These are phyloP conservation scores for Hydnum rufescens DNA, from an alignment of 768 basidiomycete genomes.

Conservation along the genomic window DNA sequence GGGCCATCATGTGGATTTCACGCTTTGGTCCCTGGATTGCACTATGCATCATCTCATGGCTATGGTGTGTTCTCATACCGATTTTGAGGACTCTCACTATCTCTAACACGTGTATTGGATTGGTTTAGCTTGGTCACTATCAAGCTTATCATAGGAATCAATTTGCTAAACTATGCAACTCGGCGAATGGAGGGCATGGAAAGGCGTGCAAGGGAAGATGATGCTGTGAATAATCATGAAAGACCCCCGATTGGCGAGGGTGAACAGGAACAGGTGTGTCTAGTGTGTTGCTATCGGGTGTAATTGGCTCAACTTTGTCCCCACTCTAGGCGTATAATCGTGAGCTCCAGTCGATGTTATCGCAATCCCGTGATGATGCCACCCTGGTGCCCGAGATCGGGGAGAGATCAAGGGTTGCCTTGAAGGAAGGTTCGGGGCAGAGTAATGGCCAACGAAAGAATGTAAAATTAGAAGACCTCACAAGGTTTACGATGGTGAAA, in stretches of 20 bases:
- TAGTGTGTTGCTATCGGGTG: not conserved
- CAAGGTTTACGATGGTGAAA: slow-evolving; percentile 91
- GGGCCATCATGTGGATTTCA: slow-evolving; percentile 9
- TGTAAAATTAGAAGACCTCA: slow-evolving; percentile 70
- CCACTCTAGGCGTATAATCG: slow-evolving; percentile 51
- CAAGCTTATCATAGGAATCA: slow-evolving; percentile 84
- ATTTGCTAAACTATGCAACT: slow-evolving; percentile 68
- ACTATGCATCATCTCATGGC: slow-evolving; percentile 55
- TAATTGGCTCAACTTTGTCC: not conserved
- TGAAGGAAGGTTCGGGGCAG: slow-evolving; percentile 9
- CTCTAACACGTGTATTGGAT: slow-evolving; percentile 14
- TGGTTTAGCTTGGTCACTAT: slow-evolving; percentile 45
- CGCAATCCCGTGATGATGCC: slow-evolving; percentile 50
- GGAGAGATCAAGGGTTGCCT: slow-evolving; percentile 21
- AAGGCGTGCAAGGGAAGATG: slow-evolving; percentile 40
- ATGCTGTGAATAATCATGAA: slow-evolving; percentile 70
- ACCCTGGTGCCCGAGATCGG: slow-evolving; percentile 51
- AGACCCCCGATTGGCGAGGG: slow-evolving; percentile 85
- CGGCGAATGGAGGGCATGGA: slow-evolving; percentile 60
- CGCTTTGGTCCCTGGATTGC: slow-evolving; percentile 26
- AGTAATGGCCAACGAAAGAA: slow-evolving; percentile 29
- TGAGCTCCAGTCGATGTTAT: slow-evolving; percentile 52
- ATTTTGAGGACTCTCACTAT: not conserved
- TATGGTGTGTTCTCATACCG: slow-evolving; percentile 37
- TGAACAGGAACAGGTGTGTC: slow-evolving; percentile 55